Evolutionary conservation across 2,329 filamentous ascomycete genomes (phyloP), one percentile per base, ranked within the genome.

Genomic region (Colletotrichum agaves): DNA sequence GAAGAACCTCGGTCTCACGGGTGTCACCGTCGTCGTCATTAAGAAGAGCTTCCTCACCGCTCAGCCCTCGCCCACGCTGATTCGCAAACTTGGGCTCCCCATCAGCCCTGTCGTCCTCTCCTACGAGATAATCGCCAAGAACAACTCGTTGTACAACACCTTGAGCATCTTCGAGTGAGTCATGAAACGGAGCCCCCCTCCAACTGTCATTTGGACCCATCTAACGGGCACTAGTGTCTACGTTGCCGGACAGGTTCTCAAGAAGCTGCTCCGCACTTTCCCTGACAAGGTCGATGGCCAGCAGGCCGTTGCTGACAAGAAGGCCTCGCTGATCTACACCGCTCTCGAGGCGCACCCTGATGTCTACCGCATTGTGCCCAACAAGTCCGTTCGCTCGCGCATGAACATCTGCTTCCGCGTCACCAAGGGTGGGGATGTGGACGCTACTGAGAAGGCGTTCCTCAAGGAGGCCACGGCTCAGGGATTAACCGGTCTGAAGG

Each of bases 381-480:
- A 91, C 72, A 92, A 91, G 80, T 82, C 83, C 21, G 91, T 87
- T 3, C 91, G 94, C 63, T 97, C 93, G 73, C 85, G 93, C 62
- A 97, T 98, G 92, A 98, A 98, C 80, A 92, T 98, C 66, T 98
- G 94, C 84, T 98, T 98, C 85, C 85, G 94, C 15, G 86, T 97
- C 17, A 83, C 73, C 71, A 84, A 82, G 77, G 78, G 83, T 53
- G 87, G 75, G 49, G 88, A 90, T 46, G 82, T 89, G 66, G 88
- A 90, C 58, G 89, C 87, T 12, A 86, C 90, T 21, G 94, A 98
- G 78, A 93, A 93, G 79, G 85, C 84, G 0, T 98, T 98, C 81
- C 78, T 98, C 50, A 86, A 90, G 68, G 88, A 91, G 53, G 91
- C 90, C 1, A 88, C 91, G 67, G 86, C 87, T 68, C 84, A 83